Evolutionary conservation across 495 filamentous ascomycete genomes (phyloP).

Genomic region (Immersiella caudata): DNA sequence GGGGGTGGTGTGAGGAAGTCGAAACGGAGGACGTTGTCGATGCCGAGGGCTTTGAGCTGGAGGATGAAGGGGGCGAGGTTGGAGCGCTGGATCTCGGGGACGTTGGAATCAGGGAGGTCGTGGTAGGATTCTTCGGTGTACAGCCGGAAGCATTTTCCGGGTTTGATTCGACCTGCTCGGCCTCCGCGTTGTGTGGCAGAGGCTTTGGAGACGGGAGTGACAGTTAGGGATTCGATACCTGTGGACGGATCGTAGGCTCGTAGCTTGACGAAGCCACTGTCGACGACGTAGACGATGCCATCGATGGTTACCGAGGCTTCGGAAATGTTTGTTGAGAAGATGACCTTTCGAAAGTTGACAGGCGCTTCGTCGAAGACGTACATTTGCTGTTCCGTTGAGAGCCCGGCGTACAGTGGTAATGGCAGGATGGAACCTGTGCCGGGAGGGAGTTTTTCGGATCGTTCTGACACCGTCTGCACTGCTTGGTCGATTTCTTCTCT

Average conservation of each 20-base stretch:
- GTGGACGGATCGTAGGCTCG: slow-evolving; percentile 84
- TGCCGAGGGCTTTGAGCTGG: slow-evolving; percentile 93
- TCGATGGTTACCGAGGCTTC: slow-evolving; percentile 95
- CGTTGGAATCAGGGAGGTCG: slow-evolving; percentile 69
- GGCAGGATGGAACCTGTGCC: slow-evolving; percentile 71
- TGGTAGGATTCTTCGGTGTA: slow-evolving; percentile 81
- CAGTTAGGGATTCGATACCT: slow-evolving; percentile 91
- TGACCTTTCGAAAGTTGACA: slow-evolving; percentile 84
- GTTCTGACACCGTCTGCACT: slow-evolving; percentile 77
- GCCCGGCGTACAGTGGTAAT: slow-evolving; percentile 84
- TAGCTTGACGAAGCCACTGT: slow-evolving; percentile 90
- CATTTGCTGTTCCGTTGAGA: slow-evolving; percentile 88
- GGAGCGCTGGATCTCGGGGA: slow-evolving; percentile 91
- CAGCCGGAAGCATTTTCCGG: slow-evolving; percentile 93
- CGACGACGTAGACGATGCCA: slow-evolving; percentile 89
- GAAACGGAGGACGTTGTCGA: slow-evolving; percentile 93
- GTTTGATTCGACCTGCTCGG: slow-evolving; percentile 85
- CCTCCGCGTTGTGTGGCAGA: slow-evolving; percentile 91
- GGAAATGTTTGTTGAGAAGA: slow-evolving; percentile 94
- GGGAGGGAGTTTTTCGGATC: slow-evolving; percentile 71
- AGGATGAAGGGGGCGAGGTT: slow-evolving; percentile 90
- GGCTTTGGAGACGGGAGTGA: slow-evolving; percentile 85
- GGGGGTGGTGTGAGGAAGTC: slow-evolving; percentile 88
- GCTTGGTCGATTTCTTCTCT: slow-evolving; percentile 90
- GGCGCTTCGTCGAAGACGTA: slow-evolving; percentile 89